Base-by-base conservation (phyloP, 2,329 filamentous ascomycete species). In the Phialocephala subalpina region DNA sequence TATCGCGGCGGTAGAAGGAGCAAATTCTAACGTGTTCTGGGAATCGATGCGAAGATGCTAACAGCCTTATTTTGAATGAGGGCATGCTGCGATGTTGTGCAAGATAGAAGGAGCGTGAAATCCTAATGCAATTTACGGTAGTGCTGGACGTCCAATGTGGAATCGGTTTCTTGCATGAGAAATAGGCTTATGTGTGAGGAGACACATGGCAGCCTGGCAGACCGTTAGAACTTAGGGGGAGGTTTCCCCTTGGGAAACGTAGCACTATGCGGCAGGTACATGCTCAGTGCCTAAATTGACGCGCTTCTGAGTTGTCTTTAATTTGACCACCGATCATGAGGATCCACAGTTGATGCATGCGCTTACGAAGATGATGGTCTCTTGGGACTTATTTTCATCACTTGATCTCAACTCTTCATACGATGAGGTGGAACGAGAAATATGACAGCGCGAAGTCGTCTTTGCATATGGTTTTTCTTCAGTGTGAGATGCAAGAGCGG, bases 211-310 rank as follows among this genome's bases (percentile, higher is more conserved):
- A n/a, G n/a, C n/a, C n/a, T 4, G 38, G 38, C 12, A 42, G 45
- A 22, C 18, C 18, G 45, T 20, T 22, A 49, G 18, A 49, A 22
- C 7, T 18, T 49, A 16, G 4, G 9, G 29, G 27, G 49, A 53
- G 22, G 49, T 14, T 27, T 29, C 47, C 49, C 45, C 22, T 49
- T 49, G 45, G 45, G 49, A 7, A 27, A 49, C 20, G 45, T 20
- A 49, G 45, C 45, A 49, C 45, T 25, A 49, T 22, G 22, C 12
- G 45, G 20, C n/a, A 27, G 11, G 20, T 49, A 20, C n/a, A 49
- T 49, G n/a, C 12, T 22, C 49, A 29, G 49, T 53, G 49, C 25
- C 49, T 29, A 53, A 53, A 53, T 53, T 53, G 49, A 53, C 49
- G 49, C 49, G 49, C 49, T 53, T 53, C 25, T 27, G 49, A 53